Evolutionary conservation across 2,329 filamentous ascomycete species (phyloP).

Genomic region (Huntiella bhutanensis): DNA sequence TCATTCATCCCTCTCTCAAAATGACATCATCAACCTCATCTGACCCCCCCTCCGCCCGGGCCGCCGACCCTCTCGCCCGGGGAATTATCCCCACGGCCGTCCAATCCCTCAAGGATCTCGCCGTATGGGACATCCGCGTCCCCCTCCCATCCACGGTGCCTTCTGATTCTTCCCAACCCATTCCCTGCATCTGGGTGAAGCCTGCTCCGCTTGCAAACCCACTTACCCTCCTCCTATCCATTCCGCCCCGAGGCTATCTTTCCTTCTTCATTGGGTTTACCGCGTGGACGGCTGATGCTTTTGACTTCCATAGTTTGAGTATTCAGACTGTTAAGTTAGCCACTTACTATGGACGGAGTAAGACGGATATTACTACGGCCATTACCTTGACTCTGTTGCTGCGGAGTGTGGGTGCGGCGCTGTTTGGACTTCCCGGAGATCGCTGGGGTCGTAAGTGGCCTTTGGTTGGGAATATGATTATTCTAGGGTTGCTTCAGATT

Average conservation of each 20-base stretch:
- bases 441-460: constrained; percentile 69
- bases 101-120: constrained; percentile 45
- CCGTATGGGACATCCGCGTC: constrained; percentile 56
- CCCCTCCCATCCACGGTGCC: constrained; percentile 37
- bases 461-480: constrained; percentile 62
- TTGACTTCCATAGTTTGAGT: constrained; percentile 65
- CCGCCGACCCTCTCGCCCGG: constrained; percentile 48
- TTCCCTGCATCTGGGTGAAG: constrained; percentile 42
- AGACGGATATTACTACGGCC: constrained; percentile 52
- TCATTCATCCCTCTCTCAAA: no score
- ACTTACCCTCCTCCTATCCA: constrained; percentile 44
- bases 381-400: constrained; percentile 60
- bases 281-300: constrained; percentile 67
- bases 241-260: constrained; percentile 49
- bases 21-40: constrained; percentile 6
- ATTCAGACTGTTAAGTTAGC: constrained; percentile 59
- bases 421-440: constrained; percentile 62
- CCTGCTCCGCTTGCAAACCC: constrained; percentile 52
- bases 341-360: constrained; percentile 28
- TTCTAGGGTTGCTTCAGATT: constrained; percentile 47
- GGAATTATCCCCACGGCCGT: constrained; percentile 45
- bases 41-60: constrained; percentile 18
- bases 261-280: constrained; percentile 58
- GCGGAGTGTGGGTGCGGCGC: constrained; percentile 53
- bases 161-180: constrained; percentile 35